A percentile compares a stretch with the other conserved stretches of the same genome.
Evolutionary conservation across 140 eudicot genomes (phyloP).

Genomic region (Ambrosia hybrid): DNA sequence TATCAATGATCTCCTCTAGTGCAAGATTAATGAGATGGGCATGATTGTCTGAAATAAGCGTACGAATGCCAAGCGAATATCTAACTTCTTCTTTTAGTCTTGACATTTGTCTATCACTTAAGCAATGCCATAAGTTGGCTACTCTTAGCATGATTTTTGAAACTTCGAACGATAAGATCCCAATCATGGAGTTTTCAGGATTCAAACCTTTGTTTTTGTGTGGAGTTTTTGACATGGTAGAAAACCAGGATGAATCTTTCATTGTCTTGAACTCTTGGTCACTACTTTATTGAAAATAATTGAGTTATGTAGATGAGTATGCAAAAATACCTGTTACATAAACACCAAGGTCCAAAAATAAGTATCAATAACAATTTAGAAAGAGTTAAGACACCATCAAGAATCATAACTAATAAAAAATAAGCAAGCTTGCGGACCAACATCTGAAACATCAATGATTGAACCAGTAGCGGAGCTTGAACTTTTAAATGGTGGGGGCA

Average conservation of each 20-base stretch:
- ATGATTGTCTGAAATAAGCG: conserved; percentile 64
- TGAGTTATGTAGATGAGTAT: conserved; percentile 1
- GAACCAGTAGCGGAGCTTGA: too few species aligned
- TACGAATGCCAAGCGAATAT: conserved; percentile 58
- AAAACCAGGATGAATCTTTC: conserved; percentile 21
- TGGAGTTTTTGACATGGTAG: conserved; percentile 48
- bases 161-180: too few species aligned
- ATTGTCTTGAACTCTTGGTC: conserved; percentile 18
- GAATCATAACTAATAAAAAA: not conserved
- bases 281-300: conserved; percentile 24
- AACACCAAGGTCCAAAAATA: conserved; percentile 8
- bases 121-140: conserved; percentile 62
- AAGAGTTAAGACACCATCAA: not conserved
- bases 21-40: conserved; percentile 63
- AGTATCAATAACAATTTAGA: not conserved
- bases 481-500: too few species aligned
- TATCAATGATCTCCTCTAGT: conserved; percentile 56
- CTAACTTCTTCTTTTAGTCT: conserved; percentile 59
- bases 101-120: conserved; percentile 52
- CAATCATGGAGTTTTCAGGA: conserved; percentile 56
- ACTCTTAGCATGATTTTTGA: conserved; percentile 47
- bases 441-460: not conserved
- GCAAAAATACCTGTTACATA: conserved; percentile 14
- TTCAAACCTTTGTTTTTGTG: conserved; percentile 37
- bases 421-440: not conserved